Evolutionary conservation across 108 stramenopile genomes (phyloP).

Genomic region (Nannochloropsis salina): DNA sequence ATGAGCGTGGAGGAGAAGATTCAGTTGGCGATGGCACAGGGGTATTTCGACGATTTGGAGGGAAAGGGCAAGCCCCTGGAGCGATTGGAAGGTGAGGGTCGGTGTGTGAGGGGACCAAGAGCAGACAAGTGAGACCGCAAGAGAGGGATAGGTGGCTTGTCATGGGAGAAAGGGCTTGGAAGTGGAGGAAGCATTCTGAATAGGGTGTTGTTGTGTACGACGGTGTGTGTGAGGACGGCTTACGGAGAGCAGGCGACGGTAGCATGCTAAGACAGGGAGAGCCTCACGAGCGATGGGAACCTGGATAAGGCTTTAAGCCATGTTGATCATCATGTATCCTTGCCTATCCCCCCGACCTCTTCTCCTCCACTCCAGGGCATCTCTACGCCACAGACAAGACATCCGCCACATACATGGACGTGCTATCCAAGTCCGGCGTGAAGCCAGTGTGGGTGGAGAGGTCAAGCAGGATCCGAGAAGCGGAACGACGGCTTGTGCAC

Average conservation of each 20-base stretch:
- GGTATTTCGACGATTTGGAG: neutral
- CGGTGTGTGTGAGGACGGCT: no score
- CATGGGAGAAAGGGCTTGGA: neutral
- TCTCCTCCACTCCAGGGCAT: neutral
- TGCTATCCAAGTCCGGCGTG: neutral
- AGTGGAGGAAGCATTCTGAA: no score
- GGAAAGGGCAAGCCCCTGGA: neutral
- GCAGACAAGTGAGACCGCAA: neutral
- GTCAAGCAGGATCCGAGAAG: neutral
- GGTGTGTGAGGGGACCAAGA: neutral
- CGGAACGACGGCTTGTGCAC: neutral
- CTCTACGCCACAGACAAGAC: neutral
- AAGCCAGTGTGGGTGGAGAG: neutral
- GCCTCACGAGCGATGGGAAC: neutral
- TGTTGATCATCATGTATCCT: neutral
- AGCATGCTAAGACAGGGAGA: no score
- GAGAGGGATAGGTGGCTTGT: neutral
- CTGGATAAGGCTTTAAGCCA: neutral
- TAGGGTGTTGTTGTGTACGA: no score
- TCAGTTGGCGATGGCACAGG: neutral
- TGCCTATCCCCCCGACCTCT: neutral
- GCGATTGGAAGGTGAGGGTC: neutral
- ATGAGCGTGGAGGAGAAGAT: neutral
- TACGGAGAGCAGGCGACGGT: no score
- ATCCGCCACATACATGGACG: neutral